Conservation (phyloP, 179 eudicot species). For the Drosera spatulata region DNA sequence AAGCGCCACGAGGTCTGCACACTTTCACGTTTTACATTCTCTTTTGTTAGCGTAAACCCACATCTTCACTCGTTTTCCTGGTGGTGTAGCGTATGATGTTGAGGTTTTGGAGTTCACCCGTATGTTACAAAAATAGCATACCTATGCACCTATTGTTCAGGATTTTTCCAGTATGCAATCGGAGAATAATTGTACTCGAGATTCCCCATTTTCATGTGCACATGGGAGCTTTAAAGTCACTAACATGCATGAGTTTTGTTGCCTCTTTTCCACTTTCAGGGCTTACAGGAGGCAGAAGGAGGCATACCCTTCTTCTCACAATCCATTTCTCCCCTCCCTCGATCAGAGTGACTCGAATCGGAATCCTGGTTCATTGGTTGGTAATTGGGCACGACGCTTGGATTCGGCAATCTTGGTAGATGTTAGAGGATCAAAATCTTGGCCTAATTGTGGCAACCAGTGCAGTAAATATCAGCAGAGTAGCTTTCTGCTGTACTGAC, state of each 20-base stretch:
- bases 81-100: neutral
- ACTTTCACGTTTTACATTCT: neutral
- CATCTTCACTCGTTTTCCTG: neutral
- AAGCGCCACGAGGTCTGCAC: slow-evolving; percentile 40
- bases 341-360: slow-evolving; percentile 5
- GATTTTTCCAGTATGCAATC: too few species aligned
- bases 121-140: too few species aligned
- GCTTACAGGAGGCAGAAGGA: slow-evolving; percentile 59
- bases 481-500: too few species aligned
- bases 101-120: neutral
- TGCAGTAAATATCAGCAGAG: too few species aligned
- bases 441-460: too few species aligned
- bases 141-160: too few species aligned
- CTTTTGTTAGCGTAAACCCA: neutral
- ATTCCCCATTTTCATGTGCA: neutral
- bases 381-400: too few species aligned
- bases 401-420: too few species aligned
- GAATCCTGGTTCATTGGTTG: neutral
- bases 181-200: too few species aligned
- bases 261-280: slow-evolving; percentile 24
- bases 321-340: slow-evolving; percentile 89
- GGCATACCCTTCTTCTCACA: slow-evolving; percentile 36
- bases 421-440: too few species aligned
- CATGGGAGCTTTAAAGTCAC: neutral
- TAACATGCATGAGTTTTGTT: neutral